Percentiles rank a stretch among this genome's conserved stretches.
These are phyloP conservation scores for Termitomyces sp. DNA, from an alignment of 1,284 basidiomycete genomes.

Conservation along the genomic window DNA sequence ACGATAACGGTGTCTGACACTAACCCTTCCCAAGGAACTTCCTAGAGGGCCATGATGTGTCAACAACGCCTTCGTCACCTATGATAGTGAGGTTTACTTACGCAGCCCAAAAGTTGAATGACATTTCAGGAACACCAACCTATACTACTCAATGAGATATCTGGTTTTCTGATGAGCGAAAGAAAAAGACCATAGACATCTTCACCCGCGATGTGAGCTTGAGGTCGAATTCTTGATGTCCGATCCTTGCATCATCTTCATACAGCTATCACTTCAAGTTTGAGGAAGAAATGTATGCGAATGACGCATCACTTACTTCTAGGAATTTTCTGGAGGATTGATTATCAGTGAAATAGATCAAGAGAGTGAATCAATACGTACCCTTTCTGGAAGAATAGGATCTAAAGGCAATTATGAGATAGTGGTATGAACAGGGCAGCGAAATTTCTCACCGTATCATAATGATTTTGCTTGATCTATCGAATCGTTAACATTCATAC, in stretches of 20 bases:
- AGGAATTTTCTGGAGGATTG: constrained; percentile 53
- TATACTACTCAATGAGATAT: constrained; percentile 23
- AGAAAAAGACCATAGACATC: constrained; percentile 86
- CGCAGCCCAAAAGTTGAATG: constrained; percentile 92
- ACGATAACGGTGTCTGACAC: not conserved
- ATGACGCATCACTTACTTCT: constrained; percentile 37
- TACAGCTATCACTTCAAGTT: constrained; percentile 63
- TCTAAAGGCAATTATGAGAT: constrained; percentile 32
- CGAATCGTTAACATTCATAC: not conserved
- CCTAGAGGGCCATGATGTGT: constrained; percentile 27
- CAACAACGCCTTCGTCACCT: not conserved
- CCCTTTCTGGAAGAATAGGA: constrained; percentile 98
- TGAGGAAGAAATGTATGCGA: constrained; percentile 10
- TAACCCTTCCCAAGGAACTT: constrained; percentile 79
- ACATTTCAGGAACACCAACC: constrained; percentile 95
- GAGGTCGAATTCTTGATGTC: constrained; percentile 89
- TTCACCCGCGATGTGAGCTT: constrained; percentile 91
- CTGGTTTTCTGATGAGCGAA: not conserved
- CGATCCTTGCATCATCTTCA: constrained; percentile 89
- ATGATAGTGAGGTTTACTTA: constrained; percentile 35
- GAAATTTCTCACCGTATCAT: constrained; percentile 64
- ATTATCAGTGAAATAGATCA: not conserved
- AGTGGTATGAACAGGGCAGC: not conserved
- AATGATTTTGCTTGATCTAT: constrained; percentile 91
- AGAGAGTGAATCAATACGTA: constrained; percentile 27